Base-by-base conservation (phyloP, 106 monocot genomes). In the Chionographis japonica region DNA sequence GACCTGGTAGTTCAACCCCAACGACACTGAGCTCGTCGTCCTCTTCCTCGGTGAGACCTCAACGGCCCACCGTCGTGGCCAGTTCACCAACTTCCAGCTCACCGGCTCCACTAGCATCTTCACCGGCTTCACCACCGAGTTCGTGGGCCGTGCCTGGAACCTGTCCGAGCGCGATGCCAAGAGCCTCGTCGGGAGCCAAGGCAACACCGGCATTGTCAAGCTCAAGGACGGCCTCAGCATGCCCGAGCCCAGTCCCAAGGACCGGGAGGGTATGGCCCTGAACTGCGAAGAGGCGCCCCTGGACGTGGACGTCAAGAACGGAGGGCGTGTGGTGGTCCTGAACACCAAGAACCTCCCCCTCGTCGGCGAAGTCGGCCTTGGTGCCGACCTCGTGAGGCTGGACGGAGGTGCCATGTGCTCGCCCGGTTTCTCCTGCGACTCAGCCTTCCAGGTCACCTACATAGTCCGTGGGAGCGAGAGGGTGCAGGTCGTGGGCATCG, bases 1-100 rank as follows among this genome's bases (percentile, higher is more conserved):
- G 10, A 52, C 73, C 3, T 82, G 82, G 82, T 82, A 77, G 77
- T 77, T 68, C 77, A 82, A 82, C 69, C 54, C 72, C 57, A 56
- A 40, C 42, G 77, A 72, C 4, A 16, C 68, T 3, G 72, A 68
- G 8, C 68, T 77, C 37, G 50, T 41, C 52, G 18, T 82, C 43
- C 57, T 77, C 16, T 82, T 82, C 65, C 41, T 77, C 2, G 77
- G 82, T 10, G 82, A 77, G 63, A 77, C 77, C 8, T 73, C 82
- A 59, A 75, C 50, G 20, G 75, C 81, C 41, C 76, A 74, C 76
- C 50, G 39, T 15, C 35, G 49, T 11, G 81, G 81, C 36, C 56
- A 71, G 18, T 76, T 81, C 72, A 76, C 75, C 55, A 58, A 75
- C 75, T 81, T 81, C 72, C 61, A 67, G 35, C 55, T 81, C 16